A percentile compares a stretch with the other conserved stretches of the same genome.
These are phyloP conservation scores for Xerocomellus chrysenteron DNA, from an alignment of 768 basidiomycete genomes.

Conservation along the genomic window DNA sequence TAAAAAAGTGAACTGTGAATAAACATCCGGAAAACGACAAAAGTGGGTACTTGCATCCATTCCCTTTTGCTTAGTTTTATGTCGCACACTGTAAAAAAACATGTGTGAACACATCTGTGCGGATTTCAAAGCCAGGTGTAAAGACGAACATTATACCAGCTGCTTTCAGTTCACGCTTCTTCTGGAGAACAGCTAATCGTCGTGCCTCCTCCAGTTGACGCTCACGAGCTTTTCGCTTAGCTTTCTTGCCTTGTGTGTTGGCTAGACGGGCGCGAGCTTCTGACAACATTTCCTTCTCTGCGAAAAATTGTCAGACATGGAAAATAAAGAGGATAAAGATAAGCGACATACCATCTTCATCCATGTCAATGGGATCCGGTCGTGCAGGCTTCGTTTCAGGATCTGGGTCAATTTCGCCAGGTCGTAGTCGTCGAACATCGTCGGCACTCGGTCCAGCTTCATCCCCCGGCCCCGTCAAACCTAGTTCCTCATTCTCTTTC, in stretches of 20 bases:
- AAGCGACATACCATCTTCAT: conserved; percentile 82
- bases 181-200: conserved; percentile 90
- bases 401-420: conserved; percentile 98
- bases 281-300: conserved; percentile 99
- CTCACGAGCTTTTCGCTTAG: conserved; percentile 97
- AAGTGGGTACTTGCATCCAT: conserved; percentile 75
- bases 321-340: neutral
- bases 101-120: conserved; percentile 1
- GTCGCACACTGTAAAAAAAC: conserved; percentile 64
- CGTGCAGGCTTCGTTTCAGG: conserved; percentile 98
- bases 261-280: conserved; percentile 97
- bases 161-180: conserved; percentile 96
- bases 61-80: conserved; percentile 93
- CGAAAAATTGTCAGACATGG: conserved; percentile 5
- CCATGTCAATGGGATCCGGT: conserved; percentile 99
- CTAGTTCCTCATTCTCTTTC: conserved; percentile 94
- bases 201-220: conserved; percentile 96
- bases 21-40: neutral
- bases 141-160: conserved; percentile 89
- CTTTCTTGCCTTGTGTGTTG: conserved; percentile 99
- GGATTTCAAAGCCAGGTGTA: neutral
- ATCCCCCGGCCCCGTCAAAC: conserved; percentile 75
- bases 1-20: conserved; percentile 30
- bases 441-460: conserved; percentile 90
- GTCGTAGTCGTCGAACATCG: conserved; percentile 82